These are phyloP conservation scores for Pseudonitzschia multiseries DNA, from an alignment of 108 stramenopile genomes.

Conservation along the genomic window DNA sequence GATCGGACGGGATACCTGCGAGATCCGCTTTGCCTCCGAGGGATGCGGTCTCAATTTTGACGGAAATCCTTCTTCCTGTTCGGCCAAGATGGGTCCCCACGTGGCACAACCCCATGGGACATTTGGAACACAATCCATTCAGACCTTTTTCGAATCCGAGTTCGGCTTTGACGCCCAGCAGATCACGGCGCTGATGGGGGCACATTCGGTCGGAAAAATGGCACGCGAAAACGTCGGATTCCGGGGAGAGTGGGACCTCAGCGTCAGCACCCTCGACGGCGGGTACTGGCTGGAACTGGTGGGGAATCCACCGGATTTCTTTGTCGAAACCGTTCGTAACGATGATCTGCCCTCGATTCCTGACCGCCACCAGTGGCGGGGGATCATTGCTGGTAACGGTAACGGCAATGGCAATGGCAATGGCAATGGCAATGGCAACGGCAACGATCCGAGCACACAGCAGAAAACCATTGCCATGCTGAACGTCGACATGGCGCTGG, in stretches of 20 bases:
- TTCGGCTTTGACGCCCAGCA: conserved; percentile 43
- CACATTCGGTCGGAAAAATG: conserved; percentile 47
- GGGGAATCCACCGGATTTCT: background rate
- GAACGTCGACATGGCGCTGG: conserved; percentile 42
- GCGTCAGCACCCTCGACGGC: conserved; percentile 13
- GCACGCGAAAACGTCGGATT: conserved; percentile 44
- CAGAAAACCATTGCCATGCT: conserved; percentile 27
- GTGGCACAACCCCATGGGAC: conserved; percentile 15
- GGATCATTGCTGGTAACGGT: conserved; percentile 10
- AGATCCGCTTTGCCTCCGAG: background rate
- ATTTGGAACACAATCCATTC: conserved; percentile 13
- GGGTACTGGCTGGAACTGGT: conserved; percentile 9
- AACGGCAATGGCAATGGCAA: no score
- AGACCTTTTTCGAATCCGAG: conserved; percentile 35
- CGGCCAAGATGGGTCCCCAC: background rate
- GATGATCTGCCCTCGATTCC: conserved; percentile 31
- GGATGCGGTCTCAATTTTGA: background rate
- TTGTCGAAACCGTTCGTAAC: conserved; percentile 11
- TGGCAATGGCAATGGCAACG: no score
- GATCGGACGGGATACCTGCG: conserved; percentile 34
- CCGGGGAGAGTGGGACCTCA: conserved; percentile 33
- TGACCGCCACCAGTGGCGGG: conserved; percentile 38
- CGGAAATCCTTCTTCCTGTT: background rate
- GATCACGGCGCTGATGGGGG: conserved; percentile 59
- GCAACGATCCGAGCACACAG: background rate